These are phyloP conservation scores for Bipolaris bicolor DNA, from an alignment of 2,329 filamentous ascomycete genomes.

Conservation along the genomic window DNA sequence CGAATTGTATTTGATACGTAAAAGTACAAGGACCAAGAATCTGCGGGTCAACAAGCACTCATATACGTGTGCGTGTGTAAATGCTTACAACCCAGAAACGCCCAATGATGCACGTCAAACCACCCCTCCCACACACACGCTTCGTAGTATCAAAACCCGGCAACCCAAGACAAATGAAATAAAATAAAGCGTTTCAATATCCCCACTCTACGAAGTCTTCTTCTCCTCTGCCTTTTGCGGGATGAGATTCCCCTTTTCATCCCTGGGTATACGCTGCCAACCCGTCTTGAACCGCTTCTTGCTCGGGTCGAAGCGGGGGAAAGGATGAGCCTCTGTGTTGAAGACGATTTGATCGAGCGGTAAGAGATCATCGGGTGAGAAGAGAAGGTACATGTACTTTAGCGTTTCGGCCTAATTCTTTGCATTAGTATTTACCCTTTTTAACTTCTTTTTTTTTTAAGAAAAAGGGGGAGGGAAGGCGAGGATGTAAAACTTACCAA, in stretches of 20 bases:
- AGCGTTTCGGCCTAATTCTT: constrained; percentile 80
- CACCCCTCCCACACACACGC: too few species aligned
- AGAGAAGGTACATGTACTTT: constrained; percentile 96
- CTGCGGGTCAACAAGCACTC: neutral
- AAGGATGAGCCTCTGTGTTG: constrained; percentile 93
- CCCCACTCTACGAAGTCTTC: neutral
- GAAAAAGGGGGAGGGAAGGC: neutral
- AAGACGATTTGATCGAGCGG: constrained; percentile 87
- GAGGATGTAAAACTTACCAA: constrained; percentile 64
- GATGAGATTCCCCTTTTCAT: constrained; percentile 40
- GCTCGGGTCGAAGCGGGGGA: constrained; percentile 85
- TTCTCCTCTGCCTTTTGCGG: constrained; percentile 17
- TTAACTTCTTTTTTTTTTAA: neutral
- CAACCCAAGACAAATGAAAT: neutral
- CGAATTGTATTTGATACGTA: neutral
- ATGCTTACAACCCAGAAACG: constrained; percentile 2
- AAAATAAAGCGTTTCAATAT: neutral
- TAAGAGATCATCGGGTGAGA: constrained; percentile 81
- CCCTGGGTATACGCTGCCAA: constrained; percentile 73
- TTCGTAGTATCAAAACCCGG: too few species aligned
- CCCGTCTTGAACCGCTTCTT: constrained; percentile 76
- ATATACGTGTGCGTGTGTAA: neutral
- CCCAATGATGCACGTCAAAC: neutral
- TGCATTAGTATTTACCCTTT: neutral
- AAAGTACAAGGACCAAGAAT: neutral